Evolutionary conservation across 2,329 filamentous ascomycete species (phyloP).

Genomic region (Aspergillus japonicus): DNA sequence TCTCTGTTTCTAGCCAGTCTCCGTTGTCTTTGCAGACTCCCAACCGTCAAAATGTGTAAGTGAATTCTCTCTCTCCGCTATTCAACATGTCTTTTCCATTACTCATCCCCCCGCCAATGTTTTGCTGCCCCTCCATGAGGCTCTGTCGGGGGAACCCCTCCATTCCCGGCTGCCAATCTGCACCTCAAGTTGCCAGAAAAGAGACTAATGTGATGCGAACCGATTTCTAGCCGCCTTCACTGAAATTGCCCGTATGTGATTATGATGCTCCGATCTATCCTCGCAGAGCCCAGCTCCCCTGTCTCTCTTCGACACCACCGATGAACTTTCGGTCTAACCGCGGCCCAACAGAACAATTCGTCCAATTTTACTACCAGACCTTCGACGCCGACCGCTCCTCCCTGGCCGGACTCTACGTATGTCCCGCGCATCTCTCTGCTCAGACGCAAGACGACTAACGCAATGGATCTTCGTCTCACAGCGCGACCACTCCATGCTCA

Average conservation of each 20-base stretch:
- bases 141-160: constrained; percentile 17
- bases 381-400: constrained; percentile 71
- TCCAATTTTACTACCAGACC: constrained; percentile 83
- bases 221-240: constrained; percentile 38
- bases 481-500: constrained; percentile 86
- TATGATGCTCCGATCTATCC: not conserved
- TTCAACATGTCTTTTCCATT: not conserved
- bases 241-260: constrained; percentile 40
- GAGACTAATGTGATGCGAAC: constrained; percentile 15
- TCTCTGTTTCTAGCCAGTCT: constrained; percentile 10
- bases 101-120: constrained; percentile 7
- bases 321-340: constrained; percentile 20
- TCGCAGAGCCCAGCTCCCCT: not conserved
- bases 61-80: constrained; percentile 6
- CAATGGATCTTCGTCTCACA: constrained; percentile 37
- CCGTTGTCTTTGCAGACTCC: constrained; percentile 12
- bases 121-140: constrained; percentile 24
- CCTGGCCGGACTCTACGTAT: constrained; percentile 77
- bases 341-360: constrained; percentile 70
- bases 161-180: constrained; percentile 3
- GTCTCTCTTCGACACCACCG: not conserved
- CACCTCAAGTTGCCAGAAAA: not conserved
- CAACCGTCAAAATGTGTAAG: constrained; percentile 39
- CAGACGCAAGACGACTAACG: not conserved
- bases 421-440: constrained; percentile 29